A percentile compares a stretch with the other conserved stretches of the same genome.
These are phyloP conservation scores for Sphenostylis stenocarpa DNA, from an alignment of 306 rosid genomes.

Conservation along the genomic window DNA sequence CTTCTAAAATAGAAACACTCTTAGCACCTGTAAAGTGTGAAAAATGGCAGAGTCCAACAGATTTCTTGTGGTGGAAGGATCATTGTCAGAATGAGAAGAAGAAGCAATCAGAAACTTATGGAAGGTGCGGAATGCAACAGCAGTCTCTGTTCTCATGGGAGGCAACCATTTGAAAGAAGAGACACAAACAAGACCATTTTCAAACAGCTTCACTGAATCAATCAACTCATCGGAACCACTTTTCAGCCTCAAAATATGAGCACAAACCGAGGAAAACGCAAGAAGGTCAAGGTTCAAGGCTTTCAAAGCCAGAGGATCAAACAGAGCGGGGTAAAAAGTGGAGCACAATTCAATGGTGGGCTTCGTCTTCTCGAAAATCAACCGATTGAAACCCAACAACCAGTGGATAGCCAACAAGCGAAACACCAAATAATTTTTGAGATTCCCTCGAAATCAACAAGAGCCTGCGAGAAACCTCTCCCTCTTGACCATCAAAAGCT, in stretches of 20 bases:
- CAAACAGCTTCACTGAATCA: constrained; percentile 61
- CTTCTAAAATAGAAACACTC: constrained; percentile 12
- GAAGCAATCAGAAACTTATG: constrained; percentile 76
- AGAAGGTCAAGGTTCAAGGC: constrained; percentile 92
- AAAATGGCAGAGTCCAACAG: constrained; percentile 67
- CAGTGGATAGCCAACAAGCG: constrained; percentile 85
- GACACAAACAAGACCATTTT: constrained; percentile 75
- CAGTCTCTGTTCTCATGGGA: constrained; percentile 79
- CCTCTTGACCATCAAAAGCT: constrained; percentile 83
- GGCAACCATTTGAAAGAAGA: constrained; percentile 93
- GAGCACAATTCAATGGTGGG: constrained; percentile 44
- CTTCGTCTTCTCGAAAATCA: constrained; percentile 48
- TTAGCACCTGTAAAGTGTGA: constrained; percentile 60
- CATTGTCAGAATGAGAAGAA: constrained; percentile 64
- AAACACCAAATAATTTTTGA: constrained; percentile 74
- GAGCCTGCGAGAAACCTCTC: constrained; percentile 61
- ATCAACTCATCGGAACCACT: constrained; percentile 31
- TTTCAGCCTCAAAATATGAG: constrained; percentile 39
- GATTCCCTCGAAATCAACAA: constrained; percentile 68
- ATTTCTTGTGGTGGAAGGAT: constrained; percentile 64
- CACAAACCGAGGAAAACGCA: constrained; percentile 54
- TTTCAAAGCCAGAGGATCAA: constrained; percentile 89
- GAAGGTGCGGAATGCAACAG: constrained; percentile 70
- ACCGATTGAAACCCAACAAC: constrained; percentile 75
- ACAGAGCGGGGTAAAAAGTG: constrained; percentile 64